Evolutionary conservation across 495 filamentous ascomycete genomes (phyloP).

Genomic region (Podospora pseudopauciseta): DNA sequence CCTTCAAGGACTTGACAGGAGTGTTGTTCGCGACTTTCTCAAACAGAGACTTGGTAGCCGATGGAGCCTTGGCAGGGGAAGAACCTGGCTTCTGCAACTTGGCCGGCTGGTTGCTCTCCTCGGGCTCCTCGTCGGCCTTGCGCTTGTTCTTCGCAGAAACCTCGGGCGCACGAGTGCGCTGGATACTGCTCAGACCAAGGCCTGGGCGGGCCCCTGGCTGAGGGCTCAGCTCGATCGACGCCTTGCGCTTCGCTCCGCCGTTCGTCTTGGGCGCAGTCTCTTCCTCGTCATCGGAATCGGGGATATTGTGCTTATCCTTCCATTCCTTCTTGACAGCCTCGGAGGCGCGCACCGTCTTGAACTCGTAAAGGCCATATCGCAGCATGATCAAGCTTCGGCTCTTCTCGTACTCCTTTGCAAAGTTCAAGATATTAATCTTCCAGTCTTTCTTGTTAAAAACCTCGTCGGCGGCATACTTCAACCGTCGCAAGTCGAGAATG

Average conservation of each 20-base stretch:
- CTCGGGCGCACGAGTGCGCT: constrained; percentile 41
- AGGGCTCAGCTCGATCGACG: constrained; percentile 39
- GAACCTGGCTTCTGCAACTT: constrained; percentile 54
- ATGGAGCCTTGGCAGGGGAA: constrained; percentile 38
- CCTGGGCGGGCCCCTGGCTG: constrained; percentile 33
- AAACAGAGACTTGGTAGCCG: constrained; percentile 45
- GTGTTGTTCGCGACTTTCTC: constrained; percentile 44
- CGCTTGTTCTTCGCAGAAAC: constrained; percentile 38
- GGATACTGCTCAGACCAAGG: constrained; percentile 38
- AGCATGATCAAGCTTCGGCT: constrained; percentile 51
- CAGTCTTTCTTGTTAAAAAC: constrained; percentile 51
- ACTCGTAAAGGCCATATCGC: constrained; percentile 51
- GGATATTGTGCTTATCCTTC: constrained; percentile 44
- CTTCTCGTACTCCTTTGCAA: constrained; percentile 53
- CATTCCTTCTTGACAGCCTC: constrained; percentile 47
- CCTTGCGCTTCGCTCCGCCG: constrained; percentile 43
- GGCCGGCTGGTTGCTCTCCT: constrained; percentile 53
- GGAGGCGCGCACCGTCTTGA: constrained; percentile 50
- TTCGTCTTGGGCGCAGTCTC: constrained; percentile 18
- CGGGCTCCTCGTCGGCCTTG: constrained; percentile 41
- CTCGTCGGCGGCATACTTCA: constrained; percentile 51
- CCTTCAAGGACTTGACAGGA: constrained; percentile 29
- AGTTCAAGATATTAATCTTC: constrained; percentile 51
- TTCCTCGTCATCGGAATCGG: constrained; percentile 36
- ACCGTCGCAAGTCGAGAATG: constrained; percentile 49